phyloP scores from a whole-genome alignment of 1,284 basidiomycete genomes.

The Naganishia albida region DNA sequence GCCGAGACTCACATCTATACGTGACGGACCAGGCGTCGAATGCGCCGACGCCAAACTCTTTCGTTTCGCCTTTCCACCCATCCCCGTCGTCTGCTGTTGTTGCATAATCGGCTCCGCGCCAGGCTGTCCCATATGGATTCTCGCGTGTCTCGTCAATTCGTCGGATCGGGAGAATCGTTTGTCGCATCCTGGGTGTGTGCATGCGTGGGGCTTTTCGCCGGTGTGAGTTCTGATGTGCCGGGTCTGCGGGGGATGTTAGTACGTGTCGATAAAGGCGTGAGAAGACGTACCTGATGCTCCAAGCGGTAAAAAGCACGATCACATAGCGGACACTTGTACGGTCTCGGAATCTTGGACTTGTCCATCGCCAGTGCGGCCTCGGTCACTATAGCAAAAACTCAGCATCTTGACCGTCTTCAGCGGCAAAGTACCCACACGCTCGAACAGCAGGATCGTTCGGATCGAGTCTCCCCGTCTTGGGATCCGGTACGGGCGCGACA shows the following conservation, averaged over 20 bases:
- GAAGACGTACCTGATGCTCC: slow-evolving; percentile 77
- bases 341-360: slow-evolving; percentile 64
- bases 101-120: slow-evolving; percentile 19
- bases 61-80: slow-evolving; percentile 39
- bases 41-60: slow-evolving; percentile 33
- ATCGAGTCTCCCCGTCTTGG: slow-evolving; percentile 54
- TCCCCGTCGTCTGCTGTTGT: not conserved
- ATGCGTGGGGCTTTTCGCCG: slow-evolving; percentile 94
- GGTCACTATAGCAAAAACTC: slow-evolving; percentile 37
- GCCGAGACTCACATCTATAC: slow-evolving; percentile 44
- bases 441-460: slow-evolving; percentile 55
- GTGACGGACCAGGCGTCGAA: slow-evolving; percentile 38
- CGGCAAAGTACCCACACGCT: slow-evolving; percentile 38
- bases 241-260: slow-evolving; percentile 62
- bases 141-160: slow-evolving; percentile 91
- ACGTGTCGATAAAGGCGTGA: slow-evolving; percentile 11
- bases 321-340: slow-evolving; percentile 95
- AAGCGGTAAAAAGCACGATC: slow-evolving; percentile 85
- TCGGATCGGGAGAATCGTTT: slow-evolving; percentile 97
- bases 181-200: slow-evolving; percentile 91
- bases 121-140: slow-evolving; percentile 72
- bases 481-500: slow-evolving; percentile 47
- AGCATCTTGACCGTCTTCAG: not conserved
- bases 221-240: slow-evolving; percentile 98
- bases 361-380: slow-evolving; percentile 56